Evolutionary conservation across 1,284 basidiomycete species (phyloP).

Genomic region (Phylloporus gajari): DNA sequence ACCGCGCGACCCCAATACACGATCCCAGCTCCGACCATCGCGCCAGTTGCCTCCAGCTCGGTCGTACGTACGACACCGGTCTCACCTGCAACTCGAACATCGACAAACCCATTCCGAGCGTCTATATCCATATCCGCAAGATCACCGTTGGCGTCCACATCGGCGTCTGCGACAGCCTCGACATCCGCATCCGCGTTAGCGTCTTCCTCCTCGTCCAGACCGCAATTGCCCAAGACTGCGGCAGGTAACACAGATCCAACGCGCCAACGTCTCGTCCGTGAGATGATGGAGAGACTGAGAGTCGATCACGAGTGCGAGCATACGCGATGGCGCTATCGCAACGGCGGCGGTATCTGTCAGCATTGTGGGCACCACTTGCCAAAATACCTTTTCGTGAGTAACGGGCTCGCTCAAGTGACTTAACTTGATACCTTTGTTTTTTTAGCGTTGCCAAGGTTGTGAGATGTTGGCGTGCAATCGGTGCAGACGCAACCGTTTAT

Average conservation of each 20-base stretch:
- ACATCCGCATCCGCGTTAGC: background rate
- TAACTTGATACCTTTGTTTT: background rate
- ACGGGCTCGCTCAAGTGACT: conserved; percentile 21
- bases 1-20: background rate
- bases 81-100: background rate
- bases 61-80: background rate
- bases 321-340: conserved; percentile 40
- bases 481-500: conserved; percentile 38
- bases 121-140: background rate
- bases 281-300: background rate
- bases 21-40: too few relatives aligned
- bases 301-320: background rate
- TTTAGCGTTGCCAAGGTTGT: conserved; percentile 49
- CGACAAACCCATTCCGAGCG: background rate
- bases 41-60: too few relatives aligned
- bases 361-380: conserved; percentile 43
- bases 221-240: background rate
- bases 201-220: background rate
- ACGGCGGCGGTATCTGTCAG: conserved; percentile 47
- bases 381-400: conserved; percentile 51
- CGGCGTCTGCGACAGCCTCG: background rate
- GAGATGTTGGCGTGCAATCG: conserved; percentile 43
- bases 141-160: background rate
- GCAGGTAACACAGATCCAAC: too few relatives aligned
- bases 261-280: background rate